These are phyloP conservation scores for Tulasnella sp. DNA, from an alignment of 768 basidiomycete genomes.

Conservation along the genomic window DNA sequence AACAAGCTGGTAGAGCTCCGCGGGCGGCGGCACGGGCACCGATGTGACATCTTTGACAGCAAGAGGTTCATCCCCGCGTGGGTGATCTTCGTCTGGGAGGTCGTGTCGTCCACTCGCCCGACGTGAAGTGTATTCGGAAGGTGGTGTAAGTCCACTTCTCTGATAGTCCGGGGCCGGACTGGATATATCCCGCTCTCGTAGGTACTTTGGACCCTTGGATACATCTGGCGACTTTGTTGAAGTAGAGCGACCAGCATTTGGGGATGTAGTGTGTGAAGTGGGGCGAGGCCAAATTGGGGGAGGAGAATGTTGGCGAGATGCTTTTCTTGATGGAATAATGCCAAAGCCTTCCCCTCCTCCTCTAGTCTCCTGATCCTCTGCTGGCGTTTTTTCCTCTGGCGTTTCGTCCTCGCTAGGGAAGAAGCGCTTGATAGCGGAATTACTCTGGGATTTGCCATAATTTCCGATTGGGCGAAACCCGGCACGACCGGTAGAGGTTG, in stretches of 20 bases:
- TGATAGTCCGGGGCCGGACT: not conserved
- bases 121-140: not conserved
- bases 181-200: not conserved
- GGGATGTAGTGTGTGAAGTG: not conserved
- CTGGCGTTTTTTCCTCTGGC: not conserved
- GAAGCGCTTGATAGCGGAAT: conserved; percentile 47
- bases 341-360: conserved; percentile 4
- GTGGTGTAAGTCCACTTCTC: not conserved
- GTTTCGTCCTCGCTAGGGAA: conserved; percentile 79
- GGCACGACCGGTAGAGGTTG: not conserved
- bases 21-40: not conserved
- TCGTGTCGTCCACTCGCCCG: not conserved
- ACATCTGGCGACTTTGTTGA: not conserved
- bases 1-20: conserved; percentile 73
- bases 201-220: not conserved
- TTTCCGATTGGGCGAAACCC: not conserved
- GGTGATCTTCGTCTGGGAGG: not conserved
- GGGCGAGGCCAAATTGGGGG: not conserved
- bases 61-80: not conserved
- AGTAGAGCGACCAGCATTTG: not conserved
- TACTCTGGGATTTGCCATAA: not conserved
- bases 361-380: not conserved
- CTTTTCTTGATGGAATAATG: not conserved
- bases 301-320: not conserved
- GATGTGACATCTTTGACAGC: not conserved